These are phyloP conservation scores for Diaporthe helianthi DNA, from an alignment of 2,329 filamentous ascomycete genomes.

Conservation along the genomic window DNA sequence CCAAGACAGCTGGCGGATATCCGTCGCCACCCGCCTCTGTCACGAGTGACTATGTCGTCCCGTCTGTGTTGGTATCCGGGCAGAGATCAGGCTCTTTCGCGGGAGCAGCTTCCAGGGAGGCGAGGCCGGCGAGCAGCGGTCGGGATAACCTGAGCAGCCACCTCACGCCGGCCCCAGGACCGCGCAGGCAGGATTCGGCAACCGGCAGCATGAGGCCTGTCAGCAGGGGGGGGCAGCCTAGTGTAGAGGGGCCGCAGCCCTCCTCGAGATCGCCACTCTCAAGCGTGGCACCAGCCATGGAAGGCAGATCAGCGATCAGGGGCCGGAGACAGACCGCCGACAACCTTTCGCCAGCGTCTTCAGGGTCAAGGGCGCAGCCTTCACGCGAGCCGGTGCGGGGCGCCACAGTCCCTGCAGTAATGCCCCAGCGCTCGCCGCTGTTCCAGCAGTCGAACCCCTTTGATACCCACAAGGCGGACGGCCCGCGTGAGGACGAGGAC, in stretches of 20 bases:
- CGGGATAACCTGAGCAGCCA: background rate
- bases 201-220: background rate
- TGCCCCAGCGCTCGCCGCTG: conserved; percentile 28
- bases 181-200: background rate
- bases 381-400: conserved; percentile 22
- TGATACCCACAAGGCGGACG: conserved; percentile 9
- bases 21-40: conserved; percentile 48
- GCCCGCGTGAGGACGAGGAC: background rate
- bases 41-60: conserved; percentile 32
- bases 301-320: background rate
- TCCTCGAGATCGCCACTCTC: conserved; percentile 4
- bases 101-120: background rate
- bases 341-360: background rate
- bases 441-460: conserved; percentile 29
- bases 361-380: background rate
- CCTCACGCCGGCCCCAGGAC: background rate
- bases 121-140: conserved; percentile 26
- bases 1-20: conserved; percentile 33
- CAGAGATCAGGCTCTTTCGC: background rate
- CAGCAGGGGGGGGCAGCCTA: conserved; percentile 1
- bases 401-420: conserved; percentile 19
- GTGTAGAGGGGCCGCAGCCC: background rate
- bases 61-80: conserved; percentile 7
- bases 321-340: conserved; percentile 21
- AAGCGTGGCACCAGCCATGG: background rate